Evolutionary conservation across 805 yeast species (phyloP).

Genomic region (Suhomyces xylopsoci): DNA sequence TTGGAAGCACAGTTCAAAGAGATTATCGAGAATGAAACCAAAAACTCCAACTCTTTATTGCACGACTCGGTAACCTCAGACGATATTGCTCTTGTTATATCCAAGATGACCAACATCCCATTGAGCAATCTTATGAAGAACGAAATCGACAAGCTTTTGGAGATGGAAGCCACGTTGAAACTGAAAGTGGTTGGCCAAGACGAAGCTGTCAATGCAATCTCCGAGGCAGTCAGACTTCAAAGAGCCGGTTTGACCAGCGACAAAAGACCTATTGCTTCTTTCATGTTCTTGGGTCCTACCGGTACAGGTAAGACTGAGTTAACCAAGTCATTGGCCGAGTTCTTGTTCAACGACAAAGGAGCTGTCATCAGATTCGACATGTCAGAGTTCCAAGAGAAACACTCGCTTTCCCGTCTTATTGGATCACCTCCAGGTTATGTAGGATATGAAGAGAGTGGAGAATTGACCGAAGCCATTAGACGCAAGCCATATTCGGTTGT

Average conservation of each 20-base stretch:
- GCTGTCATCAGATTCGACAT: slow-evolving; percentile 91
- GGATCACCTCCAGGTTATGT: slow-evolving; percentile 99
- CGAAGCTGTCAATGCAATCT: slow-evolving; percentile 83
- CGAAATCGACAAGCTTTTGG: slow-evolving; percentile 84
- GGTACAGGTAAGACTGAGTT: slow-evolving; percentile 98
- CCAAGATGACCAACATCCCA: slow-evolving; percentile 95
- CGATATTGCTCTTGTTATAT: slow-evolving; percentile 88
- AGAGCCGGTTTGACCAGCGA: slow-evolving; percentile 96
- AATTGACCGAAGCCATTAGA: slow-evolving; percentile 92
- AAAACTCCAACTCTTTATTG: slow-evolving; percentile 38
- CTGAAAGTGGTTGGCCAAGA: slow-evolving; percentile 91
- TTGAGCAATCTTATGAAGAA: slow-evolving; percentile 88
- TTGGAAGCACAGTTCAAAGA: slow-evolving; percentile 61
- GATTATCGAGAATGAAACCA: slow-evolving; percentile 33
- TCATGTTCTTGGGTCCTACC: slow-evolving; percentile 96
- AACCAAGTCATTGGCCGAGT: slow-evolving; percentile 88
- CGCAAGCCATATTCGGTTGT: slow-evolving; percentile 93
- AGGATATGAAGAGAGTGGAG: slow-evolving; percentile 94
- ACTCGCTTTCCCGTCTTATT: slow-evolving; percentile 82
- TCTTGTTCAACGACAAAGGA: slow-evolving; percentile 82
- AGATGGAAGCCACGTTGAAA: slow-evolving; percentile 78
- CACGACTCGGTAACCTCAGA: slow-evolving; percentile 94
- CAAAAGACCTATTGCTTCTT: slow-evolving; percentile 92
- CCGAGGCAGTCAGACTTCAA: slow-evolving; percentile 94
- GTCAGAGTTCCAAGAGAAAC: slow-evolving; percentile 97